These are phyloP conservation scores for Dittrichia graveolens DNA, from an alignment of 129 eudicot species.

Conservation along the genomic window DNA sequence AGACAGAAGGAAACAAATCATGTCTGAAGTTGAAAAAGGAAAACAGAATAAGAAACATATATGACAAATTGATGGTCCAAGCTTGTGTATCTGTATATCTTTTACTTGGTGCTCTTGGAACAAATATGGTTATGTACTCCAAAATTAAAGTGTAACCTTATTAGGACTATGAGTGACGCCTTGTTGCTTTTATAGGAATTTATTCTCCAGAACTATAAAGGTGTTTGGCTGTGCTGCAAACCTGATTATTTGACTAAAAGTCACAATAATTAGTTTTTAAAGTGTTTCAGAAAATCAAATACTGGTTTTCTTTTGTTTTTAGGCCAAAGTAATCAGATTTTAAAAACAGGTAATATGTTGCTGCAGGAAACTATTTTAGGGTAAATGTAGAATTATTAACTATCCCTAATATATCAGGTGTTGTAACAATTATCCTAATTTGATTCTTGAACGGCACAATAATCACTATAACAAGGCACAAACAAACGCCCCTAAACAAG, in stretches of 20 bases:
- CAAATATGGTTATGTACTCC: conserved; percentile 12
- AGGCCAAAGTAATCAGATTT: neutral
- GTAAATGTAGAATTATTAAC: neutral
- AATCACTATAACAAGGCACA: neutral
- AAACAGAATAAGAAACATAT: neutral
- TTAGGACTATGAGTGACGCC: no score
- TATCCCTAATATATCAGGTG: neutral
- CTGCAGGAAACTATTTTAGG: neutral
- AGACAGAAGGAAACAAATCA: neutral
- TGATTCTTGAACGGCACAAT: neutral
- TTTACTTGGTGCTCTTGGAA: neutral
- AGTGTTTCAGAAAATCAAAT: neutral
- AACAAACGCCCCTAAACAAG: conserved; percentile 3
- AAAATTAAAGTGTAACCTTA: no score
- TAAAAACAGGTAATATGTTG: neutral
- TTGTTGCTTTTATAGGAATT: no score
- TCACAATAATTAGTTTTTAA: neutral
- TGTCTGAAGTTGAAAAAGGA: neutral
- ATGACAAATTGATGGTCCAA: neutral
- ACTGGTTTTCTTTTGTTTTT: neutral
- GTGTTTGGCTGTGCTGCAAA: no score
- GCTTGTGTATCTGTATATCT: no score
- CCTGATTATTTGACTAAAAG: neutral
- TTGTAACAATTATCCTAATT: neutral
- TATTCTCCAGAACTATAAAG: no score